These are phyloP conservation scores for Lentinula sp. DNA, from an alignment of 768 basidiomycete genomes.

Conservation along the genomic window DNA sequence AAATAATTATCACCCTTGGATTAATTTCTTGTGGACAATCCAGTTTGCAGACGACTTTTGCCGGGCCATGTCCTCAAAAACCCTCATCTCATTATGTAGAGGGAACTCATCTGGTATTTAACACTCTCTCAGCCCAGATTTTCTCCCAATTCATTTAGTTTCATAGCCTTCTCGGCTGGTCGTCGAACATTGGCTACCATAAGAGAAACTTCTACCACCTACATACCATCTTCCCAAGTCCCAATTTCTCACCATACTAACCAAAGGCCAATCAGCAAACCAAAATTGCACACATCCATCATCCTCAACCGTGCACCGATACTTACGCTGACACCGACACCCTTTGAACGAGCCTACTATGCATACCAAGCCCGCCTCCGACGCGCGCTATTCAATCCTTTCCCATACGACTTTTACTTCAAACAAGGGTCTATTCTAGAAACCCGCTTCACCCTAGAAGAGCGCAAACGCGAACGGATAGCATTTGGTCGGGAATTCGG, in stretches of 20 bases:
- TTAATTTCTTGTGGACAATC: neutral
- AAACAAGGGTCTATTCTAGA: constrained; percentile 85
- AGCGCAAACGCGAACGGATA: constrained; percentile 61
- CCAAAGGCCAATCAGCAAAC: constrained; percentile 25
- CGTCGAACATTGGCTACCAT: constrained; percentile 41
- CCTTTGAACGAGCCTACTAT: constrained; percentile 78
- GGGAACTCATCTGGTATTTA: constrained; percentile 21
- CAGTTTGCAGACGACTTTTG: neutral
- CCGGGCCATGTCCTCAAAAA: constrained; percentile 27
- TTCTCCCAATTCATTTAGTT: neutral
- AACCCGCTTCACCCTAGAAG: constrained; percentile 72
- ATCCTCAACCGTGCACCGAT: constrained; percentile 76
- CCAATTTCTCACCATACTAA: constrained; percentile 10
- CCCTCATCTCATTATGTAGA: constrained; percentile 23
- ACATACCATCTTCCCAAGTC: neutral
- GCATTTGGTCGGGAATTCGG: constrained; percentile 69
- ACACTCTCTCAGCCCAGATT: neutral
- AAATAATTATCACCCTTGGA: neutral
- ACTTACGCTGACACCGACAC: constrained; percentile 62
- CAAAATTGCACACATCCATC: constrained; percentile 53
- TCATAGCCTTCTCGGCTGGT: constrained; percentile 11
- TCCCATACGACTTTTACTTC: constrained; percentile 90
- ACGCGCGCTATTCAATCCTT: constrained; percentile 82
- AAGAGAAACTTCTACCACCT: constrained; percentile 12
- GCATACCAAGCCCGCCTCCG: constrained; percentile 79